Base-by-base conservation (phyloP, 371 early-diverging fungal genomes). In the Zychaea mexicana region DNA sequence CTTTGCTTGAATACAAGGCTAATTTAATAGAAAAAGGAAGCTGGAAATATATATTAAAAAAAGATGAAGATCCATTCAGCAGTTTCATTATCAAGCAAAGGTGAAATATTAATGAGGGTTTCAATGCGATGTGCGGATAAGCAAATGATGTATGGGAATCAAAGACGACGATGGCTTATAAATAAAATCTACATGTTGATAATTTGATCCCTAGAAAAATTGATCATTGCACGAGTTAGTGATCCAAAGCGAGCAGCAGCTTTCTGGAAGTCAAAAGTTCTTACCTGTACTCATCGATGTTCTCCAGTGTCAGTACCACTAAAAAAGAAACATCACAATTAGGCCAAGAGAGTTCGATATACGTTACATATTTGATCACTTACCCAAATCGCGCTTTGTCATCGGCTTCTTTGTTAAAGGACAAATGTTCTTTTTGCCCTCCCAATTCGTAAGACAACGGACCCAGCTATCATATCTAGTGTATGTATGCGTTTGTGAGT, bases 401-500 rank as follows among this genome's bases (percentile, higher is more conserved):
- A 96, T 76, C 24, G 94, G 92, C 63, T 94, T 92, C 82, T 97
- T 97, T 31, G 97, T 95, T 64, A 97, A 76, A 27, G 97, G 97
- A 52, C 97, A 97, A 42, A 91, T 90, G 71, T 95, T 96, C 69
- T 89, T 85, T 46, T 88, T 86, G 26, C 90, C 89, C 58, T 91
- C 92, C 65, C 87, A 89, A 53, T 86, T 86, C 54, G 87, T 88
- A 49, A 97, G 79, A 67, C 97, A 97, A 30, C 94, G 88, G 32
- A 95, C 90, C 97, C 97, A 97, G 69, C 88, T 94, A 61, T 95
- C 94, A 62, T 94, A 93, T 15, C 83, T 82, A 54, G 31, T 38
- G n/a, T n/a, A n/a, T n/a, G n/a, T n/a, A n/a, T n/a, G n/a, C n/a
- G n/a, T n/a, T n/a, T n/a, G n/a, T n/a, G n/a, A n/a, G n/a, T n/a